Conservation (phyloP, 495 filamentous ascomycete genomes). For the Symbiotaphrina buchneri region DNA sequence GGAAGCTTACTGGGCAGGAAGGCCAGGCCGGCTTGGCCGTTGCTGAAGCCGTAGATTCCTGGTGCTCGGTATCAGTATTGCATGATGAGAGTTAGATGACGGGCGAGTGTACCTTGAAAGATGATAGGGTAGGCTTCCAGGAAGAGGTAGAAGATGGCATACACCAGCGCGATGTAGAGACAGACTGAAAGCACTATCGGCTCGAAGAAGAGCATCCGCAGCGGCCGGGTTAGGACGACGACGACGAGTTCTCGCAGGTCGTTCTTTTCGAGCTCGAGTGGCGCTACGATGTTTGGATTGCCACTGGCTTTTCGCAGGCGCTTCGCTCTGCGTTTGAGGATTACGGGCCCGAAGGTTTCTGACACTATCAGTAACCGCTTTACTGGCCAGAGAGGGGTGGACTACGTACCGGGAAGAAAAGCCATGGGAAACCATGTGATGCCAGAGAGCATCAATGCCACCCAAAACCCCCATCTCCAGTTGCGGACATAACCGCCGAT, state of each 20-base stretch:
- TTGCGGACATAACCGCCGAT: not conserved
- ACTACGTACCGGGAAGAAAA: too few species aligned
- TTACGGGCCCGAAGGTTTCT: not conserved
- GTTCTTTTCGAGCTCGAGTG: not conserved
- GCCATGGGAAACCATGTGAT: not conserved
- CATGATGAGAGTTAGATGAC: not conserved
- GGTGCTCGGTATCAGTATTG: not conserved
- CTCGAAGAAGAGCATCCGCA: not conserved
- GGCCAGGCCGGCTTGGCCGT: not conserved
- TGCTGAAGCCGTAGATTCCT: not conserved
- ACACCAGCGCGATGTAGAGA: not conserved
- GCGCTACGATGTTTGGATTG: not conserved
- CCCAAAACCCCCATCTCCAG: not conserved
- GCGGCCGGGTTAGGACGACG: not conserved
- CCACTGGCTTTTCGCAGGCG: not conserved
- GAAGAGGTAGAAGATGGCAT: slow-evolving; percentile 1
- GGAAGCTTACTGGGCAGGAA: not conserved
- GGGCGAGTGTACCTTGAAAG: not conserved
- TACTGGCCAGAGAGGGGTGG: too few species aligned
- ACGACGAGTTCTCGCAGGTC: not conserved
- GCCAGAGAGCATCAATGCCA: not conserved
- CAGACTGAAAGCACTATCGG: not conserved
- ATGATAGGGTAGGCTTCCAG: slow-evolving; percentile 1
- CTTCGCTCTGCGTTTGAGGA: not conserved
- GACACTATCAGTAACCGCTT: too few species aligned